Base-by-base conservation (phyloP, 495 filamentous ascomycete species). In the Durotheca rogersii region DNA sequence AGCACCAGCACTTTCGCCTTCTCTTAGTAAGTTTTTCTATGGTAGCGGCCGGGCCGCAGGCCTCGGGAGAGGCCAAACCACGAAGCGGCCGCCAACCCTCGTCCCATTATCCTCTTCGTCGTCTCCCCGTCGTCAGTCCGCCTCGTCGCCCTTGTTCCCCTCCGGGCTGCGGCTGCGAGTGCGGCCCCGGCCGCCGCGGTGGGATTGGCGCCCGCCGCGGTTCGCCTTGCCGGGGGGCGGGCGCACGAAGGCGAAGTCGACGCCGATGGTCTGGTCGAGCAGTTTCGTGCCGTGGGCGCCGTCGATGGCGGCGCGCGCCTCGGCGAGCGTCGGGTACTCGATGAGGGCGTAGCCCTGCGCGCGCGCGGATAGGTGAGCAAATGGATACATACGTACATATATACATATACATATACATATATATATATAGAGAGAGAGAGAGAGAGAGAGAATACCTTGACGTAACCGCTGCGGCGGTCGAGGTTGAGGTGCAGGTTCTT, bases 161-260 rank as follows among this genome's bases (percentile, higher is more conserved):
- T 66, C 72, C 1, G 71, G 72, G 52, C 71, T 74, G 18, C 71
- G 59, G 33, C 72, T 74, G 29, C 72, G 49, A 31, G 68, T 72
- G 12, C 71, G 62, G 0, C 81, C 78, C 46, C 74, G 70, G 18
- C 83, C 70, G 2, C 70, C 70, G 2, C 70, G 53, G 19, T 65
- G 60, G 39, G 72, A 72, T 21, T 71, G 71, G 21, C 74, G 75
- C 18, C 71, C 71, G n/a, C 78, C 76, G 37, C 80, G 77, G 11
- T 70, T 72, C 33, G 67, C 67, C 65, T 84, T 81, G 14, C 80
- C 76, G 10, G 90, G 89, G 32, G 94, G 92, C 36, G 94, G 91
- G 39, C 94, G 81, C 31, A 99, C 94, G 69, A 99, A 97, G 2
- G 92, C 94, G 67, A 92, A 99, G 73, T 99, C 94, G 34, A 95